Evolutionary conservation across 495 filamentous ascomycete species (phyloP).

Genomic region (Penicillium turbatum): DNA sequence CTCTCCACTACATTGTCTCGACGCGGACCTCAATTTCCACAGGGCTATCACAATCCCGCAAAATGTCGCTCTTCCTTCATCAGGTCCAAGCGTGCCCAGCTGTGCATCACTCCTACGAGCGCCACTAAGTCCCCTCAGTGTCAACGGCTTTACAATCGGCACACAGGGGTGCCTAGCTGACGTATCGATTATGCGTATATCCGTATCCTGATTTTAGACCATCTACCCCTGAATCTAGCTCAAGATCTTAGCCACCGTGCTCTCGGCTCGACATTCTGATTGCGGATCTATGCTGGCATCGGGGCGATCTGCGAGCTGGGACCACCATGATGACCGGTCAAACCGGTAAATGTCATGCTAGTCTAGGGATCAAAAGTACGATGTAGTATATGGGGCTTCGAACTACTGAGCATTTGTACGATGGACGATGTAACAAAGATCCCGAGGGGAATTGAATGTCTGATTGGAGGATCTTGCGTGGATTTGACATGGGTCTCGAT

Average conservation of each 20-base stretch:
- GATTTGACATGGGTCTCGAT: not conserved
- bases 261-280: not conserved
- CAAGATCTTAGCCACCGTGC: too few species aligned
- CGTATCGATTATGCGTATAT: not conserved
- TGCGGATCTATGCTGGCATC: not conserved
- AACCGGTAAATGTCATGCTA: not conserved
- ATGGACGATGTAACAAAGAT: not conserved
- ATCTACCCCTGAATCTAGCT: not conserved
- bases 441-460: not conserved
- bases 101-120: not conserved
- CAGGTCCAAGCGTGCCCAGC: not conserved
- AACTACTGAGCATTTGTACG: not conserved
- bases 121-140: not conserved
- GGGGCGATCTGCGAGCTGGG: not conserved
- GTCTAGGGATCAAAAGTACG: not conserved
- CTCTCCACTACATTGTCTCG: not conserved
- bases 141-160: not conserved
- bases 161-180: not conserved
- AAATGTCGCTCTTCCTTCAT: not conserved
- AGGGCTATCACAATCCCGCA: constrained; percentile 1
- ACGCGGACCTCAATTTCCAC: not conserved
- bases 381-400: not conserved
- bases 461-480: not conserved
- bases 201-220: not conserved
- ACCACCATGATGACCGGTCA: not conserved